These are phyloP conservation scores for Pleurotus citrinopileatus DNA, from an alignment of 768 basidiomycete genomes.

Conservation along the genomic window DNA sequence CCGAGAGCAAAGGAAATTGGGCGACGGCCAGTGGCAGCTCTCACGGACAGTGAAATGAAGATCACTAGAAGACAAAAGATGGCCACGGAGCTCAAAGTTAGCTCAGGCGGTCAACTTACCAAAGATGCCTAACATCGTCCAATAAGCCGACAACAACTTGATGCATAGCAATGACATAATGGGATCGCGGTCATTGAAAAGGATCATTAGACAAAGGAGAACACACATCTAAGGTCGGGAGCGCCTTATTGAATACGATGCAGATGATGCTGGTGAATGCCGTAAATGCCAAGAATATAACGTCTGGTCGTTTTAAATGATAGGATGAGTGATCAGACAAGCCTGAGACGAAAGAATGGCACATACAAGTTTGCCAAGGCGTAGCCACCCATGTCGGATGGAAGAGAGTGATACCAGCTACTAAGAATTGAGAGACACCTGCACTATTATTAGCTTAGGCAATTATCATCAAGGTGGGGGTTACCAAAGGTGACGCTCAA, in stretches of 20 bases:
- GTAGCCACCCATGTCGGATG: constrained; percentile 56
- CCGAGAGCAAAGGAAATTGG: constrained; percentile 55
- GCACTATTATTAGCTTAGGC: background rate
- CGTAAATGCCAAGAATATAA: constrained; percentile 57
- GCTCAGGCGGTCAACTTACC: constrained; percentile 25
- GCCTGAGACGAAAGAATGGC: no score
- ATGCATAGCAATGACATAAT: background rate
- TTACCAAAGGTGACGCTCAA: constrained; percentile 61
- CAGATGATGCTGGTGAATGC: constrained; percentile 46
- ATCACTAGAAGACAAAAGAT: constrained; percentile 35
- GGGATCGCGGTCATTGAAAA: constrained; percentile 11
- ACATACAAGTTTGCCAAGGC: constrained; percentile 58
- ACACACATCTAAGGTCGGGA: constrained; percentile 48
- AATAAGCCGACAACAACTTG: constrained; percentile 58
- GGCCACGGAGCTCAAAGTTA: background rate
- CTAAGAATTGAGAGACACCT: constrained; percentile 56
- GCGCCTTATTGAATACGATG: constrained; percentile 50
- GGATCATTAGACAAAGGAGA: background rate
- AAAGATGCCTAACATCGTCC: constrained; percentile 59
- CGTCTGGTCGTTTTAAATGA: constrained; percentile 27
- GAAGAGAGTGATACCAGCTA: constrained; percentile 58
- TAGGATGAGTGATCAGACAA: no score
- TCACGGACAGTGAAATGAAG: constrained; percentile 52
- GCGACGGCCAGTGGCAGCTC: constrained; percentile 53
- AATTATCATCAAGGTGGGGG: constrained; percentile 11